Base-by-base conservation (phyloP, 2,329 filamentous ascomycete species). In the Periconia macrospinosa region DNA sequence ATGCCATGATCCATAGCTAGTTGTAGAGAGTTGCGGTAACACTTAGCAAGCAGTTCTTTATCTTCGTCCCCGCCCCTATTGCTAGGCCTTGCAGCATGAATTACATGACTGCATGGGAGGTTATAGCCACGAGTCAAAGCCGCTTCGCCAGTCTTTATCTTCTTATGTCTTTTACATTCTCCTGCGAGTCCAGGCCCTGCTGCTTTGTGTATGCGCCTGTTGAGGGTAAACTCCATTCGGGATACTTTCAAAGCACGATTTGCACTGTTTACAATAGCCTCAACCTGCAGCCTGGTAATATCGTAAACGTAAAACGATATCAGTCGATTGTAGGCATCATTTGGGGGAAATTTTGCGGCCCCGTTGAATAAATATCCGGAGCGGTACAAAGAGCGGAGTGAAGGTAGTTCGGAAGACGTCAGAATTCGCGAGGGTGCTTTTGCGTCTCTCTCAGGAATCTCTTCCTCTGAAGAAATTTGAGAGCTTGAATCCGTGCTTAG, bases 241-340 rank as follows among this genome's bases (percentile, higher is more conserved):
- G 53, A 49, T 35, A 54, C 13, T 7, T 52, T 59, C 47, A 70
- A 44, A 1, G 53, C 42, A 8, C 27, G 42, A 14, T 65, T 66
- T 1, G 68, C 63, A 41, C 65, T 68, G 41, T 69, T 73, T 11
- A 74, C 66, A 18, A 74, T 72, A 11, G 69, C 69, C 41, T 72
- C 71, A 0, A 72, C 69, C 20, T 63, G 60, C 3, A 74, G 30
- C n/a, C 57, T 60, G 0, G 69, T 72, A 7, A 74, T 47, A 30
- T 73, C 67, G 45, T 69, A 57, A 41, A 58, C 59, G 37, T 64
- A 64, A 37, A 72, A 65, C 1, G 66, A 69, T 15, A 73, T 60
- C 6, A 66, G 56, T 17, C 57, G 57, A 11, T 73, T 73, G 56
- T 71, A 67, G 1, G 51, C 20, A 52, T 68, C 65, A 19, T 68